Evolutionary conservation across 83 land plant species (phyloP).

Genomic region (Picea abies): DNA sequence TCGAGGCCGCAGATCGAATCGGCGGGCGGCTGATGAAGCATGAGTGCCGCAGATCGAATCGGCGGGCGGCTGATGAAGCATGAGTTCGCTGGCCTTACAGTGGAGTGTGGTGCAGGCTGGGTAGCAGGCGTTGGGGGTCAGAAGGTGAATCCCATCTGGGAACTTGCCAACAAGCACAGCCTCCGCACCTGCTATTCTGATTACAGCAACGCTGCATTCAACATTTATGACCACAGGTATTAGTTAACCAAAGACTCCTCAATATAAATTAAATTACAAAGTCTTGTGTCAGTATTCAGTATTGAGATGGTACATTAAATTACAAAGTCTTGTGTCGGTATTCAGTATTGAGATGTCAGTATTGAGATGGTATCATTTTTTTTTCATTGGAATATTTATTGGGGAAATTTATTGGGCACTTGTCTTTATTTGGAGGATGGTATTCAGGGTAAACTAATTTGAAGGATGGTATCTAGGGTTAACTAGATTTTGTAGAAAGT

Average conservation of each 20-base stretch:
- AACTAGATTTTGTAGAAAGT: too few relatives aligned
- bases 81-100: constrained; percentile 54
- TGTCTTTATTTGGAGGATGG: too few relatives aligned
- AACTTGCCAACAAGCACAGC: constrained; percentile 38
- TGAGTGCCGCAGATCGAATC: constrained; percentile 62
- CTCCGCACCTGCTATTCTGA: constrained; percentile 55
- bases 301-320: too few relatives aligned
- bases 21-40: constrained; percentile 57
- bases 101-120: constrained; percentile 86
- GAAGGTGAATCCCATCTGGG: constrained; percentile 64
- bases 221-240: constrained; percentile 48
- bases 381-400: too few relatives aligned
- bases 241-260: background rate
- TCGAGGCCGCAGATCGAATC: constrained; percentile 75
- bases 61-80: constrained; percentile 57
- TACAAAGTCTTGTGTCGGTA: too few relatives aligned
- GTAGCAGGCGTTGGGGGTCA: constrained; percentile 73
- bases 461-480: too few relatives aligned
- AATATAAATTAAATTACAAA: too few relatives aligned
- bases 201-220: constrained; percentile 50
- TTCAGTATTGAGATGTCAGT: too few relatives aligned
- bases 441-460: too few relatives aligned
- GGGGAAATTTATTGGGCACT: too few relatives aligned
- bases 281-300: too few relatives aligned
- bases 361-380: too few relatives aligned